Conservation (phyloP, 306 rosid species). For the Bauhinia variegata region DNA sequence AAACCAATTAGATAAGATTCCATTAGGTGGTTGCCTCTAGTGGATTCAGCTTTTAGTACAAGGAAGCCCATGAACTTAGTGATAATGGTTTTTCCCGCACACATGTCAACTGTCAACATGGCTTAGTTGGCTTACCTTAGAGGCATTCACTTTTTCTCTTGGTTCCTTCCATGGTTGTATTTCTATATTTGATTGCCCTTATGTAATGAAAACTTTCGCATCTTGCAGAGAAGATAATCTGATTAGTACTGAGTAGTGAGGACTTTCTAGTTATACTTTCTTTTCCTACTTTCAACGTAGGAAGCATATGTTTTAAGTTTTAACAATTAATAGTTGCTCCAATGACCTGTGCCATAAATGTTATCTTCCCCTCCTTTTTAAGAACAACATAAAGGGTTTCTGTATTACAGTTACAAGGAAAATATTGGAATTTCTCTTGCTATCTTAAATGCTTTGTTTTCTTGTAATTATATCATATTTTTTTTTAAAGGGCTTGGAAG, state of each 20-base stretch:
- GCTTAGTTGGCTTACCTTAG: slow-evolving; percentile 1
- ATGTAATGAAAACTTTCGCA: background rate
- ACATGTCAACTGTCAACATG: background rate
- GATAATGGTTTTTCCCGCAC: background rate
- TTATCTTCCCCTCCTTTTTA: background rate
- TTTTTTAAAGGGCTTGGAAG: slow-evolving; percentile 87
- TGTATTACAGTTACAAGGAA: slow-evolving; percentile 20
- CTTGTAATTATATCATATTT: slow-evolving; percentile 19
- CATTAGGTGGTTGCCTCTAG: background rate
- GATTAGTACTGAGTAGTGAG: background rate
- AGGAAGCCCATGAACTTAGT: background rate
- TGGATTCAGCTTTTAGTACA: background rate
- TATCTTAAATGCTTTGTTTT: slow-evolving; percentile 16
- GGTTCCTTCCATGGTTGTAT: background rate
- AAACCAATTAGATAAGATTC: background rate
- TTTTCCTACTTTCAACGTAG: slow-evolving; percentile 16
- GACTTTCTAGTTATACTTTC: background rate
- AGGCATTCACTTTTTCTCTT: background rate
- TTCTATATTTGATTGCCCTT: background rate
- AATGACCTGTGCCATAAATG: background rate
- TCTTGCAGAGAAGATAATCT: slow-evolving; percentile 10
- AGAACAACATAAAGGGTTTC: background rate
- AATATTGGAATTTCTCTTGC: slow-evolving; percentile 13
- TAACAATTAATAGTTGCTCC: slow-evolving; percentile 4
- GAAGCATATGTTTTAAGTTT: slow-evolving; percentile 21